phyloP scores from a whole-genome alignment of 2,329 filamentous ascomycete species.

The Phialocephala subalpina region DNA sequence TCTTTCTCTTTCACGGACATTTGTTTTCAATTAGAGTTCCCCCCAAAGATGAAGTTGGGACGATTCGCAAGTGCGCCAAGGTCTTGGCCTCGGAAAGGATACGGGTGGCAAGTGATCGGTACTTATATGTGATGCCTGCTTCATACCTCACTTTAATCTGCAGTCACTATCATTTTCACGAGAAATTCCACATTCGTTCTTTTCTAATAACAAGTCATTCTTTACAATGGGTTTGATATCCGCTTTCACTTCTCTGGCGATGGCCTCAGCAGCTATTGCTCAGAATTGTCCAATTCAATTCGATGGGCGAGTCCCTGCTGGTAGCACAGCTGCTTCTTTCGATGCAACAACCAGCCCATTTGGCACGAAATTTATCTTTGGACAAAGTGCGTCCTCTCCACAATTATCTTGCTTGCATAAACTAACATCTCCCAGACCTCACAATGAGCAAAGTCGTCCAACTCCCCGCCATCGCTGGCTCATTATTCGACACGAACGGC shows the following conservation, averaged over 20 bases:
- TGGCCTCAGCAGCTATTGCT: conserved; percentile 33
- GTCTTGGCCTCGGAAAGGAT: background rate
- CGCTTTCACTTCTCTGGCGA: conserved; percentile 22
- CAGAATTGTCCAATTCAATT: conserved; percentile 52
- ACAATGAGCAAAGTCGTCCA: conserved; percentile 59
- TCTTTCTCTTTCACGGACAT: background rate
- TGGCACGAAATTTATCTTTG: conserved; percentile 60
- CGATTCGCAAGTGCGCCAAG: conserved; percentile 11
- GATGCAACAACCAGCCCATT: conserved; percentile 53
- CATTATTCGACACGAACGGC: conserved; percentile 42
- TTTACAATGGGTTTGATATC: conserved; percentile 25
- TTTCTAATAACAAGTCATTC: conserved; percentile 4
- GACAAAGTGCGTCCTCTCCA: conserved; percentile 47
- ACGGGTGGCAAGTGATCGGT: background rate
- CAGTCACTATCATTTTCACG: background rate
- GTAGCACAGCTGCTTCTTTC: conserved; percentile 50
- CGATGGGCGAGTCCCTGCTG: conserved; percentile 54
- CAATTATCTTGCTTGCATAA: background rate
- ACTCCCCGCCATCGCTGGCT: conserved; percentile 51
- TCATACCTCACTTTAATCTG: background rate
- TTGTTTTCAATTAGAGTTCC: conserved; percentile 19
- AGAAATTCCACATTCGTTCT: conserved; percentile 1
- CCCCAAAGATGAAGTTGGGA: conserved; percentile 18
- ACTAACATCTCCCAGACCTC: conserved; percentile 46
- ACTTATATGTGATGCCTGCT: background rate